Conservation (phyloP, 768 basidiomycete genomes). For the Pseudohyphozyma bogoriensis region DNA sequence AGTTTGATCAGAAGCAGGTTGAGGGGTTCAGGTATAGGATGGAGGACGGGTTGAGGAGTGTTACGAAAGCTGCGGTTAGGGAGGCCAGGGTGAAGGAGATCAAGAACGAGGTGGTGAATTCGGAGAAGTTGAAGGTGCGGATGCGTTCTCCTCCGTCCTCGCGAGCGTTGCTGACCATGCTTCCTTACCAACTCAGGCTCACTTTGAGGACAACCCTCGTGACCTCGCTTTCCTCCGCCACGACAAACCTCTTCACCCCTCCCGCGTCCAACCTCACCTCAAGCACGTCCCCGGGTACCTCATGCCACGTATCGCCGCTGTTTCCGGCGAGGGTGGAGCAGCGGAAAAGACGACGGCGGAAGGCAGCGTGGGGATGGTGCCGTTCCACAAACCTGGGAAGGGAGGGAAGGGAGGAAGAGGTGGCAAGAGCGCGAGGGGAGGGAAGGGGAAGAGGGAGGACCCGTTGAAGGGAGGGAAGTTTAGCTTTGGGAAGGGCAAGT, state of each 20-base stretch:
- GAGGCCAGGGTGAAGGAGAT: slow-evolving; percentile 91
- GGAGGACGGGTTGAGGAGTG: slow-evolving; percentile 85
- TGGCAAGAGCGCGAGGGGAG: background rate
- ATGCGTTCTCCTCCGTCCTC: background rate
- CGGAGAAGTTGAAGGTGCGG: slow-evolving; percentile 86
- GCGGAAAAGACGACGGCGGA: background rate
- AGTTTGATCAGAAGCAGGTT: slow-evolving; percentile 89
- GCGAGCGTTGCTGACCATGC: background rate
- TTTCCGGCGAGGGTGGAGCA: slow-evolving; percentile 30
- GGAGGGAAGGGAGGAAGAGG: background rate
- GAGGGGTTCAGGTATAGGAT: slow-evolving; percentile 96
- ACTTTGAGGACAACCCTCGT: slow-evolving; percentile 92
- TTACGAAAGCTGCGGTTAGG: slow-evolving; percentile 72
- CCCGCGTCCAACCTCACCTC: slow-evolving; percentile 82
- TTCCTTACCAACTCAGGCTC: slow-evolving; percentile 51
- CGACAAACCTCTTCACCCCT: slow-evolving; percentile 86
- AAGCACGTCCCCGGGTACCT: slow-evolving; percentile 92
- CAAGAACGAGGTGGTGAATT: slow-evolving; percentile 84
- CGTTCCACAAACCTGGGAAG: slow-evolving; percentile 22
- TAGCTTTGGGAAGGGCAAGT: slow-evolving; percentile 21
- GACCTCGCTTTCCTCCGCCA: slow-evolving; percentile 87
- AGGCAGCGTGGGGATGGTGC: slow-evolving; percentile 4
- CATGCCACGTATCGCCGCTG: slow-evolving; percentile 65
- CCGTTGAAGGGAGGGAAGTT: slow-evolving; percentile 25
- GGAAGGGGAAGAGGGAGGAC: slow-evolving; percentile 18